Percentiles rank a stretch among this genome's conserved stretches.
These are phyloP conservation scores for Acacia confusa DNA, from an alignment of 306 rosid genomes.

Conservation along the genomic window DNA sequence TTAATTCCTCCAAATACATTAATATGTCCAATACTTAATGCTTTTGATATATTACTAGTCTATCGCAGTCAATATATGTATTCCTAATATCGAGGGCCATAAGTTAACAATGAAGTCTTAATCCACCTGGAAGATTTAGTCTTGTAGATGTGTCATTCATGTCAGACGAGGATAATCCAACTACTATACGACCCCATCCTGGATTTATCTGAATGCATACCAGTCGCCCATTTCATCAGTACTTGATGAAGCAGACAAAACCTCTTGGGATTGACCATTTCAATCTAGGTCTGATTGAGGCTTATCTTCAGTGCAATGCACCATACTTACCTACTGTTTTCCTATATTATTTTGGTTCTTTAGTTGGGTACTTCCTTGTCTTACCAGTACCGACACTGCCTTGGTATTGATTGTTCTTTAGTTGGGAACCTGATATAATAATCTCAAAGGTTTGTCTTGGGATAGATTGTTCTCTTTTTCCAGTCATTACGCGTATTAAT, in stretches of 20 bases:
- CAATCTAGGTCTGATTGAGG: neutral
- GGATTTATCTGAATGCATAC: slow-evolving; percentile 27
- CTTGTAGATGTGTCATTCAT: slow-evolving; percentile 12
- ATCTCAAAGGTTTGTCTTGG: neutral
- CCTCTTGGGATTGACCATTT: slow-evolving; percentile 20
- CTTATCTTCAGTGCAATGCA: slow-evolving; percentile 12
- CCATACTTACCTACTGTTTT: neutral
- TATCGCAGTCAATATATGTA: neutral
- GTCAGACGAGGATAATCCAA: slow-evolving; percentile 28
- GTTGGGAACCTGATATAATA: neutral
- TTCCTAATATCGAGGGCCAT: neutral
- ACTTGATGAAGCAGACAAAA: slow-evolving; percentile 19
- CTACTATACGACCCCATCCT: slow-evolving; percentile 25
- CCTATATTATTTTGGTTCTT: neutral
- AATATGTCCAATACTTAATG: neutral
- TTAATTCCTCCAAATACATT: neutral
- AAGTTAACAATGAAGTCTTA: neutral
- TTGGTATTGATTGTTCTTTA: neutral
- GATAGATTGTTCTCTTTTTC: neutral
- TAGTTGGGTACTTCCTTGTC: neutral
- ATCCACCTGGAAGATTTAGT: slow-evolving; percentile 14
- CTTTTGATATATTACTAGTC: neutral
- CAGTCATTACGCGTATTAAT: too few species aligned
- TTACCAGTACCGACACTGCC: neutral
- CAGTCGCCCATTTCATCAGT: slow-evolving; percentile 27